These are phyloP conservation scores for Penicillium silybi DNA, from an alignment of 495 filamentous ascomycete species.

Conservation along the genomic window DNA sequence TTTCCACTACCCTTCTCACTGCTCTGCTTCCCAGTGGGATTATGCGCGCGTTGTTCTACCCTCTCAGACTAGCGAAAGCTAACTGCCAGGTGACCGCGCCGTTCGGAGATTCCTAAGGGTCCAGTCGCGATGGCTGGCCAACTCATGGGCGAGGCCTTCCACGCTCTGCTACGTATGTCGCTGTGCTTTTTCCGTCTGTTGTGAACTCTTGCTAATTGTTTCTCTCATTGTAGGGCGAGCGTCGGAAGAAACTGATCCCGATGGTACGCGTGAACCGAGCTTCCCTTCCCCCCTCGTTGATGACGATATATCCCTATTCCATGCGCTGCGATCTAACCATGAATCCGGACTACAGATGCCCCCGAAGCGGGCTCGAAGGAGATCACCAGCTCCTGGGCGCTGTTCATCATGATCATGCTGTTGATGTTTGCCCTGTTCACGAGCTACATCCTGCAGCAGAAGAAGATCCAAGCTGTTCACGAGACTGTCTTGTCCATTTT, in stretches of 20 bases:
- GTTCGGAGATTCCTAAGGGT: slow-evolving; percentile 20
- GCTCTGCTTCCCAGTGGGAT: slow-evolving; percentile 15
- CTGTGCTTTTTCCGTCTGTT: neutral
- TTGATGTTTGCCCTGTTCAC: slow-evolving; percentile 93
- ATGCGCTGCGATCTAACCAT: slow-evolving; percentile 18
- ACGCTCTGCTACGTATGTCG: slow-evolving; percentile 40
- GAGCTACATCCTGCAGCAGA: slow-evolving; percentile 91
- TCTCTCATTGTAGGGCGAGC: slow-evolving; percentile 27
- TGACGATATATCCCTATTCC: neutral
- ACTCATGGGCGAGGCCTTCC: slow-evolving; percentile 34
- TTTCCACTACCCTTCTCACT: neutral
- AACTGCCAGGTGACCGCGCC: slow-evolving; percentile 30
- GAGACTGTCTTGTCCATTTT: slow-evolving; percentile 98
- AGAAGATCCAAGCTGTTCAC: slow-evolving; percentile 93
- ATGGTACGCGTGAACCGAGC: slow-evolving; percentile 38
- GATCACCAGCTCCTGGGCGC: slow-evolving; percentile 89
- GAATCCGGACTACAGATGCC: slow-evolving; percentile 31
- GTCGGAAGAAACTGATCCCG: slow-evolving; percentile 45
- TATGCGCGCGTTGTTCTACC: slow-evolving; percentile 36
- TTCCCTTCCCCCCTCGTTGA: slow-evolving; percentile 3
- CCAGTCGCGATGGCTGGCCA: slow-evolving; percentile 36
- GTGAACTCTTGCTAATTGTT: slow-evolving; percentile 18
- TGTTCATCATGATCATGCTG: slow-evolving; percentile 92
- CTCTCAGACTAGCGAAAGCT: slow-evolving; percentile 27
- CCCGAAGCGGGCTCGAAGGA: slow-evolving; percentile 75